Conservation (phyloP, 495 filamentous ascomycete species). For the Neurospora terricola region DNA sequence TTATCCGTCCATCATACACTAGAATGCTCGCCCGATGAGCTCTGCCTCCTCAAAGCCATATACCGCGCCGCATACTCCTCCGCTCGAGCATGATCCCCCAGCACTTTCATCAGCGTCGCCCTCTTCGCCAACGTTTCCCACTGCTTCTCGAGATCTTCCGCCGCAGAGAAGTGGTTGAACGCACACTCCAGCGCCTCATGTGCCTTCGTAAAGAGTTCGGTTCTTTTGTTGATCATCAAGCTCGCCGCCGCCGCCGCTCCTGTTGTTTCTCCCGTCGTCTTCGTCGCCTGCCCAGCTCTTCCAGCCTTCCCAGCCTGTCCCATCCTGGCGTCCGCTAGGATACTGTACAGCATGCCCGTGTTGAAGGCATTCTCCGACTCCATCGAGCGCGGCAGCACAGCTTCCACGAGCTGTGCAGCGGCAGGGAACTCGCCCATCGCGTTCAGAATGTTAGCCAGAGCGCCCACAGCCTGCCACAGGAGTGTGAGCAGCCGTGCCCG, state of each 20-base stretch:
- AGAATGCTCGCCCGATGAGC: not conserved
- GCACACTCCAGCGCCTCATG: conserved; percentile 59
- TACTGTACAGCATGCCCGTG: conserved; percentile 57
- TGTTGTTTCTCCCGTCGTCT: conserved; percentile 5
- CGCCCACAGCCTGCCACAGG: conserved; percentile 69
- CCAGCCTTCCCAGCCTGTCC: conserved; percentile 56
- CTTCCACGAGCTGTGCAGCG: conserved; percentile 54
- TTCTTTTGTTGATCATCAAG: conserved; percentile 22
- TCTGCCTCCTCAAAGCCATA: conserved; percentile 44
- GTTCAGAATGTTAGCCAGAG: conserved; percentile 58
- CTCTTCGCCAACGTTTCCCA: conserved; percentile 84
- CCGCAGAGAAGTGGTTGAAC: conserved; percentile 51
- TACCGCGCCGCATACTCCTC: conserved; percentile 70
- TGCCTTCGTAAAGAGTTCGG: conserved; percentile 54
- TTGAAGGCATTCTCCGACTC: conserved; percentile 61
- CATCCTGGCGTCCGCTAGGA: conserved; percentile 76
- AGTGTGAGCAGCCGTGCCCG: conserved; percentile 58
- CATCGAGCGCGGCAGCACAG: conserved; percentile 71
- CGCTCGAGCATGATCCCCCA: conserved; percentile 59
- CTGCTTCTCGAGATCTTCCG: conserved; percentile 66
- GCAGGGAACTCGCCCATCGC: conserved; percentile 66
- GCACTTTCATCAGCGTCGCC: conserved; percentile 65
- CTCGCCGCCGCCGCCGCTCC: not conserved
- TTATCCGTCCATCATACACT: not conserved
- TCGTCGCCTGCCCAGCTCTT: conserved; percentile 10